Conservation (phyloP, 768 basidiomycete genomes). For the Arthromyces matolae region DNA sequence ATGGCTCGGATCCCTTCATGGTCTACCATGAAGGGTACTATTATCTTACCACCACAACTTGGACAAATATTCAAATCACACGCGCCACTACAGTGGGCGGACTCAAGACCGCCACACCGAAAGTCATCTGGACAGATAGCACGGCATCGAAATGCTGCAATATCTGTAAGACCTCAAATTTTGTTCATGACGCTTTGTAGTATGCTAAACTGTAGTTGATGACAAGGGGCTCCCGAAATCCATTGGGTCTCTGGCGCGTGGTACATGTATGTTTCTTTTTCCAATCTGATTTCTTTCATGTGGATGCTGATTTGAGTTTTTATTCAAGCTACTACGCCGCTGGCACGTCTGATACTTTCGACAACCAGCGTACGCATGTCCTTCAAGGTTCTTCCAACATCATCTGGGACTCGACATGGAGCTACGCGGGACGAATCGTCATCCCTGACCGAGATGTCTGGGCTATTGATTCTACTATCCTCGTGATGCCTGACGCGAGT, state of each 20-base stretch:
- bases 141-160: conserved; percentile 28
- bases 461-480: conserved; percentile 32
- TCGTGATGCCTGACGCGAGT: conserved; percentile 19
- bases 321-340: conserved; percentile 33
- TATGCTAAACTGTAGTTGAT: no score
- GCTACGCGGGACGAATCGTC: conserved; percentile 28
- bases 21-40: conserved; percentile 30
- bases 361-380: conserved; percentile 31
- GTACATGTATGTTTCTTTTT: conserved; percentile 24
- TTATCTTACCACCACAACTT: conserved; percentile 28
- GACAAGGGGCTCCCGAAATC: conserved; percentile 31
- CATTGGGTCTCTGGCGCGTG: conserved; percentile 28
- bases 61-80: conserved; percentile 28
- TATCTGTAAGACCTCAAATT: conserved; percentile 18
- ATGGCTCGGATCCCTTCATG: conserved; percentile 30
- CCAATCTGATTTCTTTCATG: no score
- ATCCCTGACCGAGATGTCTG: conserved; percentile 32
- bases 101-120: conserved; percentile 33
- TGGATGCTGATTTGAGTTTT: no score
- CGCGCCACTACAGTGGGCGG: conserved; percentile 28
- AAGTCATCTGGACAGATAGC: conserved; percentile 27
- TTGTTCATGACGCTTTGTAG: no score
- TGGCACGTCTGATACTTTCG: conserved; percentile 27
- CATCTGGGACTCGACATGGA: conserved; percentile 32
- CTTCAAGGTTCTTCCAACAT: conserved; percentile 27